Evolutionary conservation across 2,329 filamentous ascomycete genomes (phyloP).

Genomic region (Exophiala aquamarina): DNA sequence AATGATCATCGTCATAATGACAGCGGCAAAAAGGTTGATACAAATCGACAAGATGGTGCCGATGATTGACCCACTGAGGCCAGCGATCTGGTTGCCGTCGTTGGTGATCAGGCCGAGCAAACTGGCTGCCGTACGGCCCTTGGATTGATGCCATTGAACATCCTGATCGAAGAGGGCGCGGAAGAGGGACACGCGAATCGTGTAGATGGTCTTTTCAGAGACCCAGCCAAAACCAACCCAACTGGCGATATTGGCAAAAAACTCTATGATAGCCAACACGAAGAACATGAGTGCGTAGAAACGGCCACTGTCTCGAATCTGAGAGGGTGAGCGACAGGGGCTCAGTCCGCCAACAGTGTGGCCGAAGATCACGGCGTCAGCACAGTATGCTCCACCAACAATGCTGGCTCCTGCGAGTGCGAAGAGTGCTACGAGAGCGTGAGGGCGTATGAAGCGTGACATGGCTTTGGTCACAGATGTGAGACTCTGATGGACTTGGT

Average conservation of each 20-base stretch:
- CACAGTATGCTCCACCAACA: constrained; percentile 59
- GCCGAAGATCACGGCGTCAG: constrained; percentile 60
- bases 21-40: constrained; percentile 67
- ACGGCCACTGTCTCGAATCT: constrained; percentile 50
- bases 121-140: constrained; percentile 59
- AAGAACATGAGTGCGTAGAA: constrained; percentile 62
- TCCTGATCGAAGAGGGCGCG: constrained; percentile 22
- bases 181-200: constrained; percentile 21
- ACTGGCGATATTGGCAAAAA: constrained; percentile 62
- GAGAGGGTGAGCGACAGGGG: constrained; percentile 50
- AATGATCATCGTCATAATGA: constrained; percentile 68
- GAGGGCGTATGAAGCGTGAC: no score
- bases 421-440: constrained; percentile 46
- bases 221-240: constrained; percentile 38
- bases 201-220: constrained; percentile 20
- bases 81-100: constrained; percentile 66
- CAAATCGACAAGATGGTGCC: constrained; percentile 38
- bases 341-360: constrained; percentile 58
- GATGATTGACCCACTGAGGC: constrained; percentile 49
- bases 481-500: constrained; percentile 22
- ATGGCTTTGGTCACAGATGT: constrained; percentile 44
- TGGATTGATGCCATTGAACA: constrained; percentile 67
- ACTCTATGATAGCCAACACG: constrained; percentile 59
- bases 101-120: constrained; percentile 68
- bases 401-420: constrained; percentile 53